Evolutionary conservation across 768 basidiomycete genomes (phyloP).

Genomic region (Podaxis sp.): DNA sequence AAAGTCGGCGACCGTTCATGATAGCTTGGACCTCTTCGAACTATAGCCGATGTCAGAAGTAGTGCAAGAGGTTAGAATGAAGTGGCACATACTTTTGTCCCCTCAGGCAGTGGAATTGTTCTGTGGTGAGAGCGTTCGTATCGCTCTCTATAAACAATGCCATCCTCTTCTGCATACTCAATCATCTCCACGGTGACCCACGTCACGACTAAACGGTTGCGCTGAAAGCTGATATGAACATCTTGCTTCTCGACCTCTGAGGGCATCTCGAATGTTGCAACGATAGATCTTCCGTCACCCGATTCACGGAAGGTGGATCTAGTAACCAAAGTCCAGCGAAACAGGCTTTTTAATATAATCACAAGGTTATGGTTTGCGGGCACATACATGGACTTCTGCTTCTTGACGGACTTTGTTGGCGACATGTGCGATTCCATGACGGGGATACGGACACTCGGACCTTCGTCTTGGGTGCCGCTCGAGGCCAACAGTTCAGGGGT

Average conservation of each 20-base stretch:
- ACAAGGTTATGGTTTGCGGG: conserved; percentile 15
- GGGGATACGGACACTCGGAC: conserved; percentile 36
- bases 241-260: conserved; percentile 70
- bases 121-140: conserved; percentile 64
- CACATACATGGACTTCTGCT: conserved; percentile 64
- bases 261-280: conserved; percentile 69
- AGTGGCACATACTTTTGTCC: conserved; percentile 54
- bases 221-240: conserved; percentile 73
- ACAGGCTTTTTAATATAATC: conserved; percentile 10
- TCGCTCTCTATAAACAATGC: conserved; percentile 59
- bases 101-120: conserved; percentile 71
- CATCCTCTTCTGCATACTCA: conserved; percentile 64
- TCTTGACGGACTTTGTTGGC: conserved; percentile 47
- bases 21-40: conserved; percentile 74
- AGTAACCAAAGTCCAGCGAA: conserved; percentile 18
- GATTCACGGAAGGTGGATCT: conserved; percentile 75
- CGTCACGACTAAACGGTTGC: conserved; percentile 59
- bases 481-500: conserved; percentile 34
- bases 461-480: conserved; percentile 22
- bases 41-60: conserved; percentile 32
- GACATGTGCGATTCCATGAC: conserved; percentile 38
- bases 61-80: neutral
- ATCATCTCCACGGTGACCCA: conserved; percentile 62
- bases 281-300: conserved; percentile 65
- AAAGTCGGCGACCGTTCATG: conserved; percentile 60